These are phyloP conservation scores for Rhizopus delemar DNA, from an alignment of 371 early-diverging fungal genomes.

Conservation along the genomic window DNA sequence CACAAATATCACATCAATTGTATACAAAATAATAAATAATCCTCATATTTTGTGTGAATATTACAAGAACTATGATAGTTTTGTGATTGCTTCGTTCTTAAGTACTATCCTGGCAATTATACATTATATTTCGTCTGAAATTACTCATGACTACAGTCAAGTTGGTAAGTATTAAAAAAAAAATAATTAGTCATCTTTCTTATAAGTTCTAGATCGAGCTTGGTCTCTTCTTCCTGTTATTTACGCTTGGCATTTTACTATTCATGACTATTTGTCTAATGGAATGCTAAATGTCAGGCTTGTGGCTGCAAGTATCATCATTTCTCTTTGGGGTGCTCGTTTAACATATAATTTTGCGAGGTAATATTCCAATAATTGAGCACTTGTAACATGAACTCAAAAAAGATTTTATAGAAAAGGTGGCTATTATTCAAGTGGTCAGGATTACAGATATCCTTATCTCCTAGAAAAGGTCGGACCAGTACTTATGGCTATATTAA, in stretches of 20 bases:
- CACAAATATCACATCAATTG: conserved; percentile 5
- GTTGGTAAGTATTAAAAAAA: conserved; percentile 37
- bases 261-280: conserved; percentile 44
- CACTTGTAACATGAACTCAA: conserved; percentile 1
- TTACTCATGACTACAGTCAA: conserved; percentile 51
- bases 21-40: not conserved
- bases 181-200: not conserved
- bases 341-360: conserved; percentile 78
- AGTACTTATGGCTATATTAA: conserved; percentile 69
- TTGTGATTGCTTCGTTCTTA: conserved; percentile 21
- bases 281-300: conserved; percentile 48
- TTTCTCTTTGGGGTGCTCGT: conserved; percentile 76
- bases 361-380: conserved; percentile 17
- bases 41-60: not conserved
- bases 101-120: conserved; percentile 15
- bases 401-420: conserved; percentile 59
- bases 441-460: conserved; percentile 79
- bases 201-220: conserved; percentile 51
- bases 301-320: conserved; percentile 49
- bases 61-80: conserved; percentile 30
- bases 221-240: conserved; percentile 74
- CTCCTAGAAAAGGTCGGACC: conserved; percentile 46
- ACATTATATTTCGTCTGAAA: conserved; percentile 36
- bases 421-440: conserved; percentile 67
- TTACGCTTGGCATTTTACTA: conserved; percentile 60